These are phyloP conservation scores for Amaranthus hypochondriacus DNA, from an alignment of 148 eudicot genomes.

Conservation along the genomic window DNA sequence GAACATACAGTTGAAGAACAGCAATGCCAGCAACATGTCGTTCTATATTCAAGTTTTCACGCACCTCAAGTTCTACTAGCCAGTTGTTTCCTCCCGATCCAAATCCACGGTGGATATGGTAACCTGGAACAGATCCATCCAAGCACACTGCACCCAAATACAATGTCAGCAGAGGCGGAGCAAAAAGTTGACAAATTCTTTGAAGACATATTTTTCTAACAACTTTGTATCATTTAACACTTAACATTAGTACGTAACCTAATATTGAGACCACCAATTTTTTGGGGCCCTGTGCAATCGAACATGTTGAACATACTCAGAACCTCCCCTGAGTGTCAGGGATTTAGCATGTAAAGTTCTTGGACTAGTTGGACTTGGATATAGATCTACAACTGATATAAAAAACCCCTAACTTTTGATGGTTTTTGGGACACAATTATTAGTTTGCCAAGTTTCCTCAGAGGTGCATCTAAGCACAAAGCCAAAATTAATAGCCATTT, in stretches of 20 bases:
- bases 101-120: slow-evolving; percentile 81
- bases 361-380: neutral
- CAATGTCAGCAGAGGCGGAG: neutral
- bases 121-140: slow-evolving; percentile 94
- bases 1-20: slow-evolving; percentile 12
- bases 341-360: neutral
- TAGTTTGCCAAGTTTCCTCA: neutral
- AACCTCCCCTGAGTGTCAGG: too few species aligned
- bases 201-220: too few species aligned
- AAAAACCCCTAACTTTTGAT: neutral
- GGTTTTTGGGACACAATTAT: neutral
- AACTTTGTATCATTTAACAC: too few species aligned
- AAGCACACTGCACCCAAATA: slow-evolving; percentile 58
- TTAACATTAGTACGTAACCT: neutral
- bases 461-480: too few species aligned
- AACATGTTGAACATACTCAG: too few species aligned
- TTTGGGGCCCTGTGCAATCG: too few species aligned
- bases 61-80: slow-evolving; percentile 93
- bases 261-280: too few species aligned
- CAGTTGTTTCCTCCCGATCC: slow-evolving; percentile 94
- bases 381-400: neutral
- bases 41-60: slow-evolving; percentile 28
- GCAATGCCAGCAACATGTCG: slow-evolving; percentile 9
- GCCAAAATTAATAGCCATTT: too few species aligned
- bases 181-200: neutral